phyloP scores from a whole-genome alignment of 257 asterid genomes.

The Solanum chmielewskii region DNA sequence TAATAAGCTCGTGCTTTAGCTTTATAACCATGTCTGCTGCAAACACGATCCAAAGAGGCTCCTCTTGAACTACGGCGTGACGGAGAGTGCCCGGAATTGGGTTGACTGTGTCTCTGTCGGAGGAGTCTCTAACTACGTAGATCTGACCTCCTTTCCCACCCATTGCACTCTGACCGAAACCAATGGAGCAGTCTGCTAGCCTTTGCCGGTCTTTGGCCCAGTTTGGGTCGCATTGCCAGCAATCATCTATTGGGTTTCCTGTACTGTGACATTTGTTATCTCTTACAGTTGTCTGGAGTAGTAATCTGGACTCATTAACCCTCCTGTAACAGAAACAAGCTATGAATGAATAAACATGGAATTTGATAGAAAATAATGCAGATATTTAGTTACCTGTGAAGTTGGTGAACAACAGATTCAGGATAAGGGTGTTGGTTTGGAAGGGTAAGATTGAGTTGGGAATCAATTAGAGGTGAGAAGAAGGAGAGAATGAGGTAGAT shows the following conservation, averaged over 20 bases:
- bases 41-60: slow-evolving; percentile 13
- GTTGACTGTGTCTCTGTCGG: slow-evolving; percentile 10
- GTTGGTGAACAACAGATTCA: slow-evolving; percentile 29
- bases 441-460: slow-evolving; percentile 30
- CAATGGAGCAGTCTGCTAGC: slow-evolving; percentile 15
- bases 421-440: slow-evolving; percentile 40
- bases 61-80: slow-evolving; percentile 11
- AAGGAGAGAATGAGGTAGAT: slow-evolving; percentile 4
- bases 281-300: not conserved
- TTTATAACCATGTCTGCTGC: not conserved
- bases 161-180: slow-evolving; percentile 11
- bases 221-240: slow-evolving; percentile 14
- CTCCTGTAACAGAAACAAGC: not conserved
- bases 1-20: slow-evolving; percentile 4
- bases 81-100: slow-evolving; percentile 21
- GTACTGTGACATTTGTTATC: not conserved
- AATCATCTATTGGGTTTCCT: slow-evolving; percentile 14
- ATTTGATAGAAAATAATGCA: no score
- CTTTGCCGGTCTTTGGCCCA: slow-evolving; percentile 7
- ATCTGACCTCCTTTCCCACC: slow-evolving; percentile 11
- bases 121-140: slow-evolving; percentile 12
- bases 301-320: slow-evolving; percentile 1
- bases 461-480: slow-evolving; percentile 4
- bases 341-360: not conserved
- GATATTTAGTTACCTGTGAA: slow-evolving; percentile 36